phyloP scores from a whole-genome alignment of 192 early-diverging fungal species.

The Linnemannia exigua region DNA sequence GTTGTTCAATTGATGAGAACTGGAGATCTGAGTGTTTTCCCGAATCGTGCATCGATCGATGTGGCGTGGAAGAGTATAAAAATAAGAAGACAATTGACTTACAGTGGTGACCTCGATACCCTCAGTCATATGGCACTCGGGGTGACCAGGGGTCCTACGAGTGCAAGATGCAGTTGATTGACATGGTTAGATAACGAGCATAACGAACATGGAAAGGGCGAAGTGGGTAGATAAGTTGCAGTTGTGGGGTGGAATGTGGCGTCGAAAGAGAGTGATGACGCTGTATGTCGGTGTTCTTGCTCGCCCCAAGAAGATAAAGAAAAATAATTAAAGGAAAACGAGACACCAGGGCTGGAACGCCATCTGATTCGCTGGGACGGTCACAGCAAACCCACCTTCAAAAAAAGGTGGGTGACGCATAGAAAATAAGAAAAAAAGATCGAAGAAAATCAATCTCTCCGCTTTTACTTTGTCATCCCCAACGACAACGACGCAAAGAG shows the following conservation, averaged over 20 bases:
- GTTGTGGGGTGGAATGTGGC: background rate
- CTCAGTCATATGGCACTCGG: conserved; percentile 86
- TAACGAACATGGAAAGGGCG: background rate
- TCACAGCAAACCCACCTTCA: background rate
- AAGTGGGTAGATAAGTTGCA: background rate
- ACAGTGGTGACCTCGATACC: conserved; percentile 97
- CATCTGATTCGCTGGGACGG: conserved; percentile 32
- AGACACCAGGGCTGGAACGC: conserved; percentile 5
- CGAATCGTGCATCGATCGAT: background rate
- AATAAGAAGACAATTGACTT: background rate
- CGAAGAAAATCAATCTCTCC: background rate
- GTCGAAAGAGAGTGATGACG: background rate
- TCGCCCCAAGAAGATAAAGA: conserved; percentile 50
- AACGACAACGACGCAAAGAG: background rate
- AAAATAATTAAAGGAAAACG: background rate
- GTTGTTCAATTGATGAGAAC: background rate
- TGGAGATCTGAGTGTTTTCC: background rate
- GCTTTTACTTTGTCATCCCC: background rate
- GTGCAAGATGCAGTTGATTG: conserved; percentile 5
- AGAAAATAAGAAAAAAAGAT: conserved; percentile 3
- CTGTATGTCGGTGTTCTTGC: background rate
- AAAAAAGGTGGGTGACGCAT: conserved; percentile 26
- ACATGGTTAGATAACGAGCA: background rate
- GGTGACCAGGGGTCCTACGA: conserved; percentile 94
- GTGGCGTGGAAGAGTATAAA: background rate